Conservation (phyloP, 2,329 filamentous ascomycete species). For the Chalaropsis ovoidea region DNA sequence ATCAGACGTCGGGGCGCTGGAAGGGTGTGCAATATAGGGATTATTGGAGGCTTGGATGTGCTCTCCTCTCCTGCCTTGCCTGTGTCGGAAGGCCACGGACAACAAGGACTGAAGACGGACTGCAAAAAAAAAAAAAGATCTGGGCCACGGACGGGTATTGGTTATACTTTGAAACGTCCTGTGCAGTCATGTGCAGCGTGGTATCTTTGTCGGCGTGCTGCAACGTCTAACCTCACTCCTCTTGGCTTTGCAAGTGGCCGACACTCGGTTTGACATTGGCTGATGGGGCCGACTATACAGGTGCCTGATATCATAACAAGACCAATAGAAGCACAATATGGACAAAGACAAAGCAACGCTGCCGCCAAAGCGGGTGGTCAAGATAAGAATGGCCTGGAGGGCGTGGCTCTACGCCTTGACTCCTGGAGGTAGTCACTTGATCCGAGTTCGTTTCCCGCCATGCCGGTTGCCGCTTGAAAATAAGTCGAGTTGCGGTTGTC, state of each 20-base stretch:
- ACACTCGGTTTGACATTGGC: not conserved
- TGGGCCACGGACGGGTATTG: not conserved
- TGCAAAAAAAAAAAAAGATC: not conserved
- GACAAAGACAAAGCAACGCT: not conserved
- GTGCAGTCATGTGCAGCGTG: not conserved
- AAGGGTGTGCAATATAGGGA: not conserved
- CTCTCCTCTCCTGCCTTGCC: not conserved
- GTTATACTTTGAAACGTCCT: not conserved
- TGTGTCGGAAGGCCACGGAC: not conserved
- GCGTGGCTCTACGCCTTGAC: not conserved
- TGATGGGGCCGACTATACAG: not conserved
- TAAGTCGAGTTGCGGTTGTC: not conserved
- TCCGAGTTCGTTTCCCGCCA: not conserved
- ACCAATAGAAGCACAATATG: not conserved
- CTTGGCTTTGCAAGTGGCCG: not conserved
- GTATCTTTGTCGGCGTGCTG: not conserved
- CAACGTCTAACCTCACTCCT: not conserved
- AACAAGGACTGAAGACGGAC: not conserved
- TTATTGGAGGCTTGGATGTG: not conserved
- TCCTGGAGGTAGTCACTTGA: not conserved
- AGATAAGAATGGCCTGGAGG: not conserved
- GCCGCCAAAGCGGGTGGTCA: not conserved
- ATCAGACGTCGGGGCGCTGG: not conserved
- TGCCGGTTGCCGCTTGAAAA: not conserved
- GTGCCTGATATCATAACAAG: not conserved